A percentile compares a stretch with the other conserved stretches of the same genome.
Conservation (phyloP, 2,329 filamentous ascomycete genomes). For the Ambrosiella xylebori region DNA sequence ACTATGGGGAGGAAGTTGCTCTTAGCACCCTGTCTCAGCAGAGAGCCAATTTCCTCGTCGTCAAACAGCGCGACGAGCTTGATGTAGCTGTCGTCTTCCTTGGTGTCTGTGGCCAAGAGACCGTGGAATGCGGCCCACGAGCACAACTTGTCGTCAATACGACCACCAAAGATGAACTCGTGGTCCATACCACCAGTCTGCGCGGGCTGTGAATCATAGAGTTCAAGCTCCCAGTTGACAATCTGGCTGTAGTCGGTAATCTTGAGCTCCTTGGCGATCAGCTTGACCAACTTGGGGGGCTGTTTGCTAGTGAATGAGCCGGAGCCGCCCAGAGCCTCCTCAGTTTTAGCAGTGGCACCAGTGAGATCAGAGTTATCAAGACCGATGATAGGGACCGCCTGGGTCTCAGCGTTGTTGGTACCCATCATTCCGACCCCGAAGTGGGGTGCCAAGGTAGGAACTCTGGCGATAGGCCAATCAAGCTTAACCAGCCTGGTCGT, state of each 20-base stretch:
- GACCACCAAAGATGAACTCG: constrained; percentile 87
- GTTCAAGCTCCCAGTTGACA: constrained; percentile 90
- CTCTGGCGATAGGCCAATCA: constrained; percentile 82
- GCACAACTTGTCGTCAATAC: constrained; percentile 96
- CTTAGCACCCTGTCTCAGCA: constrained; percentile 74
- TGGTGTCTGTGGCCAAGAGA: constrained; percentile 49
- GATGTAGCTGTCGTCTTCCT: constrained; percentile 47
- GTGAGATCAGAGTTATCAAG: constrained; percentile 53
- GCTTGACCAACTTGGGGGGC: constrained; percentile 66
- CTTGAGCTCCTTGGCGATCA: constrained; percentile 63
- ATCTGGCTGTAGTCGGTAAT: constrained; percentile 52
- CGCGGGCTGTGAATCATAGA: constrained; percentile 80
- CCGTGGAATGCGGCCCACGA: constrained; percentile 80
- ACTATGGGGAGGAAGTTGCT: constrained; percentile 74
- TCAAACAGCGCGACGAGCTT: constrained; percentile 92
- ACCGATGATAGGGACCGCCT: constrained; percentile 87
- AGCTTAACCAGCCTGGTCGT: constrained; percentile 71
- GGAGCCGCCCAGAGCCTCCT: constrained; percentile 35
- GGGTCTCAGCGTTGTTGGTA: constrained; percentile 65
- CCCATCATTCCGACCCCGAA: constrained; percentile 64
- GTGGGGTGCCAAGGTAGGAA: constrained; percentile 84
- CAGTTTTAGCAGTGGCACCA: constrained; percentile 15
- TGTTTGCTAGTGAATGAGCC: constrained; percentile 69
- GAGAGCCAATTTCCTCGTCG: constrained; percentile 87
- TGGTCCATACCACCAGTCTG: constrained; percentile 69